Evolutionary conservation across 768 basidiomycete species (phyloP), one percentile per base, ranked within the genome.

Genomic region (Mrakia gelida): DNA sequence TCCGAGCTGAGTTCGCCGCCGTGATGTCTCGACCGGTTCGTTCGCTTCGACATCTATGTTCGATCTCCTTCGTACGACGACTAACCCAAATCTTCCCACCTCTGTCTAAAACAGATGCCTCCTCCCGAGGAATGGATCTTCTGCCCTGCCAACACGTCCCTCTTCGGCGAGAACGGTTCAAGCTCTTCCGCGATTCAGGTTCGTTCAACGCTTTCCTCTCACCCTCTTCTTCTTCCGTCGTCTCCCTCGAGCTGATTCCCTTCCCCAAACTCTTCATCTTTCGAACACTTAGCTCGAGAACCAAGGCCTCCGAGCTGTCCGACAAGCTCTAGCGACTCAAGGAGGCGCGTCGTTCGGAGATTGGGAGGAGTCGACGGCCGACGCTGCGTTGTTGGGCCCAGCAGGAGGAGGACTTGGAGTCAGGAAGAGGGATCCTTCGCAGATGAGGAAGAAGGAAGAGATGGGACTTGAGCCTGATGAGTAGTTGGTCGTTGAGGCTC

Each of bases 121-220:
- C 45, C 72, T 1, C 80, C 83, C 15, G 81, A 80, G n/a, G 81
- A 81, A 52, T 85, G 84, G 84, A 79, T 82, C 3, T 84, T 84
- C 74, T 70, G 68, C 21, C 52, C 78, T 10, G 32, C 76, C 15
- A 84, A 84, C 65, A 65, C 75, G 62, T n/a, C 63, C 13, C 77
- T 82, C n/a, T 80, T 80, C 54, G 81, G 79, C n/a, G 71, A 49
- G 8, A 26, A 26, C 43, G 71, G 71, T 7, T 49, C 45, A 4
- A 49, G 28, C n/a, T n/a, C 45, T 4, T 52, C 45, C 16, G 52
- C 71, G 45, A 26, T 72, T 32, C 45, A 72, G 71, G 71, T 72
- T n/a, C 9, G 70, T 71, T 1, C 13, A 4, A 0, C 15, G 32
- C 43, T 34, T 23, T 21, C 65, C 15, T 68, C 26, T 34, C 65